Evolutionary conservation across 257 asterid species (phyloP), one percentile per base, ranked within the genome.

Genomic region (Penstemon newberryi): DNA sequence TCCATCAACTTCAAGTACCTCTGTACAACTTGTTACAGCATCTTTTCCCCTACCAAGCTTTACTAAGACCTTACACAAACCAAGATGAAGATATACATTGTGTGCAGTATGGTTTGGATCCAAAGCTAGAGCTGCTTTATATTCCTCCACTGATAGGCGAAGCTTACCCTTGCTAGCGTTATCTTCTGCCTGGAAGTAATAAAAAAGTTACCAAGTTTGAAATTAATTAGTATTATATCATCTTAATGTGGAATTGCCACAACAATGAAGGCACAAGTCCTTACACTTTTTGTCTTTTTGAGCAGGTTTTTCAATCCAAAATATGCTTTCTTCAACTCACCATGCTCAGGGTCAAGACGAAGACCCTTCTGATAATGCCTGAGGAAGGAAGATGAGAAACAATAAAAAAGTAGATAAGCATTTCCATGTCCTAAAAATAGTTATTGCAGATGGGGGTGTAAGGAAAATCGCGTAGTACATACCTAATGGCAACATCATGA

Each of bases 361-460:
- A 92, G 98, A 75, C 97, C 98, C 75, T 83, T 89, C 78, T 89
- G 98, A 77, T 87, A 92, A 81, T 92, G 98, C 80, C 98, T 89
- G 85, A 39, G 37, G 69, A 59, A 70, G 52, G 46, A 67, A 59
- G 73, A 74, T 54, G 51, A 11, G 60, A 65, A 64, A 55, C 15
- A 52, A 37, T 33, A 12, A 50, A 25, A 36, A 59, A 18, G 60
- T 12, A 40, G 7, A 70, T 49, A 42, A 69, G 65, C 61, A 64
- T 25, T 52, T 36, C 6, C 40, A 47, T 50, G 41, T 54, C 40
- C 66, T 11, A 19, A 47, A 63, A 46, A 25, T 25, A 25, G 33
- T 25, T 1, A 25, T 59, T 44, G 36, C 18, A 52, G 66, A 61
- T 43, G 51, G 50, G 11, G 13, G 56, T 43, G 44, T 5, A 76